Evolutionary conservation across 2,329 filamentous ascomycete species (phyloP), one percentile per base, ranked within the genome.

Genomic region (Colletotrichum lupini): DNA sequence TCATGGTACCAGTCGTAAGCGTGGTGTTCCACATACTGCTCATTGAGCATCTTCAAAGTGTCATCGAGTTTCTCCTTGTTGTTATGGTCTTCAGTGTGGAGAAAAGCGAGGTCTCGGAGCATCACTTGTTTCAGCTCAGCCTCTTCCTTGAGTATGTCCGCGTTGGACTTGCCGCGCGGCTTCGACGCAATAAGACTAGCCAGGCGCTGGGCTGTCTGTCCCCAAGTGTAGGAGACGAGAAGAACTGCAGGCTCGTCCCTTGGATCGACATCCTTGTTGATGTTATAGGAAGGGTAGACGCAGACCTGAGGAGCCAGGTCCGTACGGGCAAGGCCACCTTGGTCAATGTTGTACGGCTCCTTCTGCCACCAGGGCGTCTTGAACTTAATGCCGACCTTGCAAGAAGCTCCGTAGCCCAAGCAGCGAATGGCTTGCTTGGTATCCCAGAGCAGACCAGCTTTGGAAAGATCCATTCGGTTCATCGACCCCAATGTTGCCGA

Each of bases 1-100:
- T 84, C 82, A 12, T 80, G 78, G 16, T 79, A 80, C 84, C 83
- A 85, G 1, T 81, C 78, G n/a, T 77, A 83, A 0, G 79, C 81
- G 24, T 84, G 80, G n/a, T 84, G 76, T 6, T 28, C 30, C 1
- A 22, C 4, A 3, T 74, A 74, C 5, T 62, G 46, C 0, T 53
- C 19, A 3, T 5, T 53, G 16, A 74, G 59, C 4, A 37, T 9
- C 1, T 59, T 3, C 2, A 71, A 35, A 0, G 61, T 55, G 6
- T 24, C 19, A 4, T 14, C 24, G 16, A 22, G 56, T 12, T 37
- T 3, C 1, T 64, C 5, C 8, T 9, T 24, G 11, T 56, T 3
- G 11, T 12, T 16, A 1, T 14, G 37, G 37, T 42, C 37, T 1
- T 42, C 37, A 2, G 66, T 57, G 37, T 42, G 37, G 3, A 42